A percentile compares a stretch with the other conserved stretches of the same genome.
Conservation (phyloP, 2,329 filamentous ascomycete genomes). For the Verticillium dahliae region DNA sequence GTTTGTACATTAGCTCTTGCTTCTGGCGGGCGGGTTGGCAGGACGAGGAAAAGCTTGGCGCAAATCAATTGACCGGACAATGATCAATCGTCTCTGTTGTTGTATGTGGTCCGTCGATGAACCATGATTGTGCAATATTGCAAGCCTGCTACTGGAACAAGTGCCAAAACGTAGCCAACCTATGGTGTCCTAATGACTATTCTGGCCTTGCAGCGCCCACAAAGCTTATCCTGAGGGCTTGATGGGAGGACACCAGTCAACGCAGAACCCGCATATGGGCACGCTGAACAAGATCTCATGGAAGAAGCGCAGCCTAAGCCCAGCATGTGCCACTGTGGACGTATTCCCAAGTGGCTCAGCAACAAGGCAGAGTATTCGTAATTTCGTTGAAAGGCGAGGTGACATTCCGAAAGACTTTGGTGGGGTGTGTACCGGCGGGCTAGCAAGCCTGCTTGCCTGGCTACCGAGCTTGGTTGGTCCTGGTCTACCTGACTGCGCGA, state of each 20-base stretch:
- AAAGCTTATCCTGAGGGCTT: background rate
- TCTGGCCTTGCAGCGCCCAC: too few relatives aligned
- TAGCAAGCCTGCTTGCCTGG: background rate
- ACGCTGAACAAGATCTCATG: too few relatives aligned
- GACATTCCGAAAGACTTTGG: background rate
- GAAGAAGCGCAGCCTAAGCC: too few relatives aligned
- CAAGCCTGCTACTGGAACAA: too few relatives aligned
- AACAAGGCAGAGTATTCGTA: background rate
- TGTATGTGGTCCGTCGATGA: background rate
- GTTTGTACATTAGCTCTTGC: constrained; percentile 29
- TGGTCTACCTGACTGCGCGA: background rate
- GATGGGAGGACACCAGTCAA: background rate
- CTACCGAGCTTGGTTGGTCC: background rate
- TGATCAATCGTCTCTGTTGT: constrained; percentile 14
- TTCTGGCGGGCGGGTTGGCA: constrained; percentile 16
- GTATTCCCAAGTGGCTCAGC: background rate
- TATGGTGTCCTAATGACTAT: too few relatives aligned
- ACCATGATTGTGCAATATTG: too few relatives aligned
- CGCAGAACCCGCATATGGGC: too few relatives aligned
- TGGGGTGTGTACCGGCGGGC: background rate
- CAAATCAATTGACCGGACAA: constrained; percentile 24
- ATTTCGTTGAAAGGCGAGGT: background rate
- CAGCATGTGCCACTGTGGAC: background rate
- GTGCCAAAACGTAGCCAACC: too few relatives aligned
- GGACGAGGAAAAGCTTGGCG: constrained; percentile 18